Base-by-base conservation (phyloP, 176 grass and related monocot species). In the Carex kokanica region DNA sequence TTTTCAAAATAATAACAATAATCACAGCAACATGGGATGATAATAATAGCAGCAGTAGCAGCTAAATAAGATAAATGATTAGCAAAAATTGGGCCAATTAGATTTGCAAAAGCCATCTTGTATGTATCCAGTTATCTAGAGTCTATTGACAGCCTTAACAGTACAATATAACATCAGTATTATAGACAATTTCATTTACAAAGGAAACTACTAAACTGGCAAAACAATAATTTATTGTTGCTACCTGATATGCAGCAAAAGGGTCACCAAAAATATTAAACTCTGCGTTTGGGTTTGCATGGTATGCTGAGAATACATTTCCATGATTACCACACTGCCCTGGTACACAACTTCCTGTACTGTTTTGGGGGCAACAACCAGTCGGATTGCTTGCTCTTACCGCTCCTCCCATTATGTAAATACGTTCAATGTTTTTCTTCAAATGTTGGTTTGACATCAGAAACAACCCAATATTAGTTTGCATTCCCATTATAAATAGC, bases 211-310 rank as follows among this genome's bases (percentile, higher is more conserved):
- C 1, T 70, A 70, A 70, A 41, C 6, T 10, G 38, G 67, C 7
- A 16, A n/a, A 41, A 8, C 5, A 70, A 70, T 70, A n/a, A 41
- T n/a, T 17, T 69, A 18, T 69, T 41, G 9, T 40, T 43, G 16
- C 8, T 58, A 94, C 89, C 90, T 88, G 83, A 81, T 94, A 87
- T 10, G 94, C 90, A 24, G 94, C 86, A 58, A 97, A 97, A 40
- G 92, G 94, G 77, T 97, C 94, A 18, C 62, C 56, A 63, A 97
- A 97, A 3, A 97, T 57, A 82, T 97, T 97, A 92, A 89, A 97
- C 79, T 97, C 94, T 4, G 94, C 94, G 61, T 86, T 84, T 27
- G 92, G 92, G 88, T 97, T 92, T 81, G 87, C 47, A 16, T 36
- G 23, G 88, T 70, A 67, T 25, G 85, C 88, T n/a, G 88, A 90